Percentiles rank a stretch among this genome's conserved stretches.
phyloP scores from a whole-genome alignment of 306 rosid species.

The Trichosanthes truncata region DNA sequence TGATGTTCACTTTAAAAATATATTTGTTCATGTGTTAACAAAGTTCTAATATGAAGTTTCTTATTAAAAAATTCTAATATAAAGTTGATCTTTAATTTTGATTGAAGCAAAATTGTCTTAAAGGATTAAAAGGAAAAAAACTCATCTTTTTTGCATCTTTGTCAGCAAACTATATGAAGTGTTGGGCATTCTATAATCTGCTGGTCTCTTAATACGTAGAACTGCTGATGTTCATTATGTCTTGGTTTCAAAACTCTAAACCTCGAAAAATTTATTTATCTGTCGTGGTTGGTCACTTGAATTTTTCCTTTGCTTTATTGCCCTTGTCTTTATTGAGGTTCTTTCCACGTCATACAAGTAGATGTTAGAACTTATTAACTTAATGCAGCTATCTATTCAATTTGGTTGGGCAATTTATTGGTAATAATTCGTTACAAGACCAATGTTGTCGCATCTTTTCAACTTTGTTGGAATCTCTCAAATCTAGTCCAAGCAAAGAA shows the following conservation, averaged over 20 bases:
- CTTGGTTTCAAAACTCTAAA: neutral
- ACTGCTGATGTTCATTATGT: neutral
- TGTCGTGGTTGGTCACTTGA: neutral
- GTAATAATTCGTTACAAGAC: constrained; percentile 53
- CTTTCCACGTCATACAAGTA: neutral
- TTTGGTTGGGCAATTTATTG: constrained; percentile 64
- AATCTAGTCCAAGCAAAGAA: constrained; percentile 38
- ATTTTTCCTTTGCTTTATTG: neutral
- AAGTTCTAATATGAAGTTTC: neutral
- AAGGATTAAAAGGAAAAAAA: neutral
- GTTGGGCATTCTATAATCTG: neutral
- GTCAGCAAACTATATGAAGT: neutral
- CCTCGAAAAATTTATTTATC: neutral
- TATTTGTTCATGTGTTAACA: neutral
- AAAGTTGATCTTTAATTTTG: neutral
- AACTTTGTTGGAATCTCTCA: constrained; percentile 32
- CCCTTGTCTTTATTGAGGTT: constrained; percentile 1
- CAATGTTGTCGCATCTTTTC: constrained; percentile 63
- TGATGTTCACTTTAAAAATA: neutral
- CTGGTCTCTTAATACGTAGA: neutral
- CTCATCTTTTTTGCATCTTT: neutral
- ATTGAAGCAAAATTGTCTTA: neutral
- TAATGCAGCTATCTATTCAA: constrained; percentile 78
- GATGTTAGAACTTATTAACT: neutral
- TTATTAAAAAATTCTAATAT: neutral